Evolutionary conservation across 2,329 filamentous ascomycete species (phyloP), one percentile per base, ranked within the genome.

Genomic region (Calonectria hongkongensis): DNA sequence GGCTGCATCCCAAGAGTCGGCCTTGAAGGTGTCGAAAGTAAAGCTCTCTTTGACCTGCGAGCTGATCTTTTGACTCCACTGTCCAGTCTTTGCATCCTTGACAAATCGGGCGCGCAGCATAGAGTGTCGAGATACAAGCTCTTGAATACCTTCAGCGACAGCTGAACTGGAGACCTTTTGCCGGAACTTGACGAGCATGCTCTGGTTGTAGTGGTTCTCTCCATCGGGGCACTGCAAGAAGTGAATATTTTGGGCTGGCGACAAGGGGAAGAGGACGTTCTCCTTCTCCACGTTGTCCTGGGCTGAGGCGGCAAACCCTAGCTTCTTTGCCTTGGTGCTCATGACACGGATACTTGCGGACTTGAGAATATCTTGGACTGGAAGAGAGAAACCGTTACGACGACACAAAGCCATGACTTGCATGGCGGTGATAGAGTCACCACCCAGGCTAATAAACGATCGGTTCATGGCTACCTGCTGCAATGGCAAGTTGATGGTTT

Each of bases 171-270:
- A 0, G 0, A 78, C 56, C 1, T 8, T 58, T 1, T 50, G 70
- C 2, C 73, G 75, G 7, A 54, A 75, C 2, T 75, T 75, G 5
- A 78, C 67, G 0, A 78, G 27, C 27, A 78, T 77, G n/a, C 76
- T 78, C 67, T 78, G 76, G 13, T 78, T 78, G 62, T 78, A 78
- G 6, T 78, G 76, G 0, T 75, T 75, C 7, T 75, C 66, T 1
- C 30, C 56, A 8, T 77, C 43, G 6, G 71, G 70, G 0, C 71
- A 68, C n/a, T 75, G 70, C 4, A 73, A 39, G 27, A 60, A 60
- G 36, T 60, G 54, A 9, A 60, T 60, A 3, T 39, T 60, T 15
- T 60, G 54, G 3, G 39, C 54, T 2, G 54, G 54, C 4, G 54
- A 60, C 13, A 60, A 21, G 7, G 54, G 54, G 33, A 60, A 60